A percentile compares a stretch with the other conserved stretches of the same genome.
These are phyloP conservation scores for Neopestalotiopsis clavispora DNA, from an alignment of 2,329 filamentous ascomycete genomes.

Conservation along the genomic window DNA sequence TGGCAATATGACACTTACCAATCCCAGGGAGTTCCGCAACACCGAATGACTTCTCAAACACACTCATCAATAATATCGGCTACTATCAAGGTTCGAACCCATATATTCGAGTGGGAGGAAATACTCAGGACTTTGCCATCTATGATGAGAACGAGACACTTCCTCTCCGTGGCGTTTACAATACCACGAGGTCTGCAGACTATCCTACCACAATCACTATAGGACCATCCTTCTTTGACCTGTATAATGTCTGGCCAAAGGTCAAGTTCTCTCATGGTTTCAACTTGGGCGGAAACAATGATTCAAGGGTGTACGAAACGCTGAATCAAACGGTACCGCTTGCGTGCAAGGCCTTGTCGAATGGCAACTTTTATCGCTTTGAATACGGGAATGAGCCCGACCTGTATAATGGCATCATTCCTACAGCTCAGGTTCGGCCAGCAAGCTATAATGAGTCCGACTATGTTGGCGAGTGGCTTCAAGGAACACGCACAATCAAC, in stretches of 20 bases:
- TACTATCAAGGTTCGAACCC: conserved; percentile 61
- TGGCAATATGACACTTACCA: conserved; percentile 13
- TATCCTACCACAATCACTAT: conserved; percentile 66
- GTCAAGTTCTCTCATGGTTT: conserved; percentile 66
- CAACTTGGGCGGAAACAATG: conserved; percentile 60
- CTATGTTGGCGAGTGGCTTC: conserved; percentile 63
- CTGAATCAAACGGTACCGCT: conserved; percentile 59
- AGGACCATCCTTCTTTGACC: conserved; percentile 67
- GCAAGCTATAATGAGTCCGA: conserved; percentile 55
- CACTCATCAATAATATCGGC: conserved; percentile 61
- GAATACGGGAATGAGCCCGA: conserved; percentile 71
- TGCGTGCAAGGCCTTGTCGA: conserved; percentile 59
- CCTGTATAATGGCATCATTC: conserved; percentile 57
- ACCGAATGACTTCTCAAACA: conserved; percentile 66
- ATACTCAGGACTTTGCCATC: conserved; percentile 69
- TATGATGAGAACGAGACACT: conserved; percentile 58
- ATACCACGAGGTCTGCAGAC: conserved; percentile 55
- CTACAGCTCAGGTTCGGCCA: conserved; percentile 57
- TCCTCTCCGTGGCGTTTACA: conserved; percentile 57
- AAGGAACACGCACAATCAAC: conserved; percentile 56
- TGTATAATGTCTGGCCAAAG: conserved; percentile 60
- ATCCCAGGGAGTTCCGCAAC: conserved; percentile 41
- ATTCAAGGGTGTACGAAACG: conserved; percentile 51
- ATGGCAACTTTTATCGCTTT: conserved; percentile 58
- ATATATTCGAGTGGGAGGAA: conserved; percentile 68